Conservation (phyloP, 2,329 filamentous ascomycete species). For the Exophiala phaeomuriformis region DNA sequence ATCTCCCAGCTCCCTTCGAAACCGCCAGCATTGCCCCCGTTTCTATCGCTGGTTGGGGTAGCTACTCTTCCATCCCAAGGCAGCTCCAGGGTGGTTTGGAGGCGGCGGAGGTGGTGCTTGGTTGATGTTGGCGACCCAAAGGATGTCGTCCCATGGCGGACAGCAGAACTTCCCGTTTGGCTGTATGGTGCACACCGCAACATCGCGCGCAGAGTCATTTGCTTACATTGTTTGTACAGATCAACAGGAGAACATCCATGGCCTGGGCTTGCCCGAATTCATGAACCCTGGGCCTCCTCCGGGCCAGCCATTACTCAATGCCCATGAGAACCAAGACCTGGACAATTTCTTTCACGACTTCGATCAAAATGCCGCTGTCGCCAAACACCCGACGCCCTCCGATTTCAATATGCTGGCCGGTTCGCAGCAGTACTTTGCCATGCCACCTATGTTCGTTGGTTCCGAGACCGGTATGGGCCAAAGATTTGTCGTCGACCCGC, state of each 20-base stretch:
- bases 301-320: conserved; percentile 26
- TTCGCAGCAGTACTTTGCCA: conserved; percentile 20
- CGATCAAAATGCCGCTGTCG: conserved; percentile 19
- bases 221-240: conserved; percentile 18
- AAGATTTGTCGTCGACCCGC: conserved; percentile 14
- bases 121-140: conserved; percentile 26
- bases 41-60: neutral
- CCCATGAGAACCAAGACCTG: conserved; percentile 23
- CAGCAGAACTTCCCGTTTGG: conserved; percentile 27
- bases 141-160: conserved; percentile 27
- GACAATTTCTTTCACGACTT: conserved; percentile 26
- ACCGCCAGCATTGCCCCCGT: neutral
- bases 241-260: conserved; percentile 24
- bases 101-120: conserved; percentile 10
- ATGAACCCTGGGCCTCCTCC: conserved; percentile 23
- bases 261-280: conserved; percentile 24
- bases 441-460: conserved; percentile 25
- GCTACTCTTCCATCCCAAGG: conserved; percentile 4
- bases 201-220: neutral
- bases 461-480: conserved; percentile 22
- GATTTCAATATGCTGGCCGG: conserved; percentile 17
- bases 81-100: conserved; percentile 14
- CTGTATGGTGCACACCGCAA: conserved; percentile 19
- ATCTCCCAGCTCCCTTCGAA: neutral
- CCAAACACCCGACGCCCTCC: conserved; percentile 8